These are phyloP conservation scores for Taiwanofungus camphoratus DNA, from an alignment of 1,284 basidiomycete genomes.

Conservation along the genomic window DNA sequence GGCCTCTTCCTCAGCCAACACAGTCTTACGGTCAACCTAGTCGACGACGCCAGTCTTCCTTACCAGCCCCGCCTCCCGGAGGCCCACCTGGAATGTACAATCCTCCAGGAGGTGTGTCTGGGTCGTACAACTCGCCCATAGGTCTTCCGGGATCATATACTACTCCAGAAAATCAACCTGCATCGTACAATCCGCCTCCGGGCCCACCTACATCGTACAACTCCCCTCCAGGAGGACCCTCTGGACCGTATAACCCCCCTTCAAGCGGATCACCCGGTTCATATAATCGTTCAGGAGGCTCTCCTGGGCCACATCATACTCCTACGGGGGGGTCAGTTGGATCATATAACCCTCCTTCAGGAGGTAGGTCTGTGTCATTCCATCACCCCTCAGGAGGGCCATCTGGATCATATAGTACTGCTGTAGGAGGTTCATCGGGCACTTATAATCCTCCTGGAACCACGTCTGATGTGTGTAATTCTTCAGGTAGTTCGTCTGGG, in stretches of 20 bases:
- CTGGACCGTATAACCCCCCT: too few species aligned
- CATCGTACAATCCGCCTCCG: too few species aligned
- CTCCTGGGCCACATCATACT: too few species aligned
- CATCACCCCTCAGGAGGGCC: neutral
- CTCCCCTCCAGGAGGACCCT: too few species aligned
- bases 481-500: constrained; percentile 1
- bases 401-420: constrained; percentile 6
- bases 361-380: neutral
- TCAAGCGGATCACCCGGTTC: too few species aligned
- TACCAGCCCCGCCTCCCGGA: constrained; percentile 19
- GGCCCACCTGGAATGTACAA: constrained; percentile 17
- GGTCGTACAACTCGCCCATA: constrained; percentile 1
- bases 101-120: constrained; percentile 8
- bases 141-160: constrained; percentile 2
- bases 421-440: neutral
- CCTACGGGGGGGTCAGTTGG: too few species aligned
- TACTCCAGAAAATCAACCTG: neutral
- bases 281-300: too few species aligned
- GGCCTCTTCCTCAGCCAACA: constrained; percentile 10
- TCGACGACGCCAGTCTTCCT: constrained; percentile 17
- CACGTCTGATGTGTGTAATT: too few species aligned
- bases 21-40: constrained; percentile 12
- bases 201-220: constrained; percentile 5
- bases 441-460: too few species aligned
- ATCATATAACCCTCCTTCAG: too few species aligned